These are phyloP conservation scores for Melaleuca alternifolia DNA, from an alignment of 345 rosid species.

Conservation along the genomic window DNA sequence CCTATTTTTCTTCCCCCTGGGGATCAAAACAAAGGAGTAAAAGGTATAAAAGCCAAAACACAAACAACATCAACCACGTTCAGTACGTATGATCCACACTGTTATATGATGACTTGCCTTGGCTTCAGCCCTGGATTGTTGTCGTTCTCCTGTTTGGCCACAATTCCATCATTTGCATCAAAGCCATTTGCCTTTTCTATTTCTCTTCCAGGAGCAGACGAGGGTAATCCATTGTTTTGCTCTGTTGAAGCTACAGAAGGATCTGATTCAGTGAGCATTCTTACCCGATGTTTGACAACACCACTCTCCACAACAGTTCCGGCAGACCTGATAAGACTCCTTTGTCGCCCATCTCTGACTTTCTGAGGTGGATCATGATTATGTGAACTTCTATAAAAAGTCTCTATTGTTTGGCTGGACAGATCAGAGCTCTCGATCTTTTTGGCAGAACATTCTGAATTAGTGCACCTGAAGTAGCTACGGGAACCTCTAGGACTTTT, in stretches of 20 bases:
- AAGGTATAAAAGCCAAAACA: neutral
- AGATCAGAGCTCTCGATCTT: conserved; percentile 76
- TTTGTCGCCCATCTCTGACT: conserved; percentile 34
- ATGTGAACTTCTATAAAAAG: conserved; percentile 79
- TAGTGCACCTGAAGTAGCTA: conserved; percentile 88
- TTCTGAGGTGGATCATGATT: conserved; percentile 78
- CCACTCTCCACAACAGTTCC: conserved; percentile 16
- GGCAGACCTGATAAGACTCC: conserved; percentile 22
- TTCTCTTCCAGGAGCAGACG: conserved; percentile 10
- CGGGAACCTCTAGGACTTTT: conserved; percentile 85
- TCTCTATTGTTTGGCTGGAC: conserved; percentile 53
- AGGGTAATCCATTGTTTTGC: conserved; percentile 16
- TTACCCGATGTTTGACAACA: conserved; percentile 20
- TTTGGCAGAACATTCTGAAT: conserved; percentile 65
- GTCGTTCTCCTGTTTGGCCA: conserved; percentile 29
- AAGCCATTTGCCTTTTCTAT: conserved; percentile 19
- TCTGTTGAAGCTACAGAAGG: conserved; percentile 39
- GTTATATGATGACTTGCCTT: conserved; percentile 31
- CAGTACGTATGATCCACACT: neutral
- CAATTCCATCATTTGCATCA: conserved; percentile 19
- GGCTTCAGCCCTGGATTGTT: conserved; percentile 48
- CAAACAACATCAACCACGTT: neutral
- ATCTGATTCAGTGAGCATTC: conserved; percentile 23
- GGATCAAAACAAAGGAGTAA: neutral
- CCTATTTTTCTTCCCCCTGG: conserved; percentile 54